phyloP scores from a whole-genome alignment of 306 rosid species.

The Alnus rubra region DNA sequence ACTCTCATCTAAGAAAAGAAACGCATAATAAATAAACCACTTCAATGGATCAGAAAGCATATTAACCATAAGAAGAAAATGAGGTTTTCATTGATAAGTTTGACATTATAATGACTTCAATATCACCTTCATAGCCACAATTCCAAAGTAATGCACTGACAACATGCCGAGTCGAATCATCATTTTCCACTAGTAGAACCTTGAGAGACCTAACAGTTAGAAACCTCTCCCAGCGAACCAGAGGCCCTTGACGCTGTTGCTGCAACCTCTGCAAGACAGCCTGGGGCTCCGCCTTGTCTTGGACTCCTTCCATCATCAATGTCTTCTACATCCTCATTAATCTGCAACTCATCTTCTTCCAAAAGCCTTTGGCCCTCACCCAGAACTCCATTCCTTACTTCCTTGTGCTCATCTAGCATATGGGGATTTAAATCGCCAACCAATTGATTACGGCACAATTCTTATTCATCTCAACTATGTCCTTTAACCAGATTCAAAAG shows the following conservation, averaged over 20 bases:
- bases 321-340: conserved; percentile 23
- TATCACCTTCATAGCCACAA: conserved; percentile 40
- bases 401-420: conserved; percentile 18
- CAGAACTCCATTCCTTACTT: conserved; percentile 14
- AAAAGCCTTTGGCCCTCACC: conserved; percentile 36
- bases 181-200: conserved; percentile 47
- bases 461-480: conserved; percentile 24
- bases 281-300: conserved; percentile 23
- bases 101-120: background rate
- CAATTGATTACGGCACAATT: conserved; percentile 13
- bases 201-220: conserved; percentile 34
- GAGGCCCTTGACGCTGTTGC: conserved; percentile 22
- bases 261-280: conserved; percentile 38
- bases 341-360: conserved; percentile 26
- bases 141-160: conserved; percentile 40
- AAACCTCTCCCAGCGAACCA: conserved; percentile 43
- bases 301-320: conserved; percentile 28
- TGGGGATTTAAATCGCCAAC: conserved; percentile 13
- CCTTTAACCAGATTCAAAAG: conserved; percentile 31
- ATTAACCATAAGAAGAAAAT: background rate
- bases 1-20: background rate
- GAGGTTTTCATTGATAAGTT: background rate
- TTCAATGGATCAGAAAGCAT: conserved; percentile 1
- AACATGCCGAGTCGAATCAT: conserved; percentile 42
- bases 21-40: background rate